These are phyloP conservation scores for Cryphonectria nitschkei DNA, from an alignment of 2,329 filamentous ascomycete genomes.

Conservation along the genomic window DNA sequence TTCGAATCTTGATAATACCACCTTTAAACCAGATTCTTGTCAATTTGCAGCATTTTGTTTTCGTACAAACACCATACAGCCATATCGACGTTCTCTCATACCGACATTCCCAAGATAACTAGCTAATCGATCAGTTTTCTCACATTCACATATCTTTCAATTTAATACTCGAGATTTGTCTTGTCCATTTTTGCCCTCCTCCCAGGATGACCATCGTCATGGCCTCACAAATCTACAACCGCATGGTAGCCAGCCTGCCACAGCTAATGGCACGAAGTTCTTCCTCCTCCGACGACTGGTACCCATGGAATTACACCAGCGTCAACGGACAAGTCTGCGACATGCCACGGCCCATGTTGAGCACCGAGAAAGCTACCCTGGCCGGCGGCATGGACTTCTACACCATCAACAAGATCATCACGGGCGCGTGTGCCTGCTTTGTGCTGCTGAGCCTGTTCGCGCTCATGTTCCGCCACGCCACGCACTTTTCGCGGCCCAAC, in stretches of 20 bases:
- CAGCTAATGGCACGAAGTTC: neutral
- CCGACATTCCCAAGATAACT: neutral
- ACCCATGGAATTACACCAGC: slow-evolving; percentile 27
- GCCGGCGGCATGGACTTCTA: slow-evolving; percentile 28
- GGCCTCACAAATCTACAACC: slow-evolving; percentile 19
- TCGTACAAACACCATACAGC: neutral
- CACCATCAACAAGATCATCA: slow-evolving; percentile 28
- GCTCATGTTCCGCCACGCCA: slow-evolving; percentile 23
- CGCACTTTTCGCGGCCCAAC: slow-evolving; percentile 44
- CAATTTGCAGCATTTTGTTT: too few species aligned
- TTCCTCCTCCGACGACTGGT: neutral
- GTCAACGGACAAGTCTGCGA: slow-evolving; percentile 24
- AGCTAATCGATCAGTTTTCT: too few species aligned
- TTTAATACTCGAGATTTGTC: too few species aligned
- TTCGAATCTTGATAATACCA: neutral
- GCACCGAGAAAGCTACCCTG: slow-evolving; percentile 23
- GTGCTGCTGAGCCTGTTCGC: slow-evolving; percentile 24
- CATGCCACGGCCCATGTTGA: slow-evolving; percentile 25
- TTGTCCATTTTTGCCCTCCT: neutral
- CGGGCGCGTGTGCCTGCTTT: slow-evolving; percentile 27
- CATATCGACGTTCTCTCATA: neutral
- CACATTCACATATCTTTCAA: too few species aligned
- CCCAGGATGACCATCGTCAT: neutral
- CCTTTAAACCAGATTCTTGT: too few species aligned
- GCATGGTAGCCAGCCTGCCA: slow-evolving; percentile 18